phyloP scores from a whole-genome alignment of 2,329 filamentous ascomycete genomes.

The Ceratocystis papillata region DNA sequence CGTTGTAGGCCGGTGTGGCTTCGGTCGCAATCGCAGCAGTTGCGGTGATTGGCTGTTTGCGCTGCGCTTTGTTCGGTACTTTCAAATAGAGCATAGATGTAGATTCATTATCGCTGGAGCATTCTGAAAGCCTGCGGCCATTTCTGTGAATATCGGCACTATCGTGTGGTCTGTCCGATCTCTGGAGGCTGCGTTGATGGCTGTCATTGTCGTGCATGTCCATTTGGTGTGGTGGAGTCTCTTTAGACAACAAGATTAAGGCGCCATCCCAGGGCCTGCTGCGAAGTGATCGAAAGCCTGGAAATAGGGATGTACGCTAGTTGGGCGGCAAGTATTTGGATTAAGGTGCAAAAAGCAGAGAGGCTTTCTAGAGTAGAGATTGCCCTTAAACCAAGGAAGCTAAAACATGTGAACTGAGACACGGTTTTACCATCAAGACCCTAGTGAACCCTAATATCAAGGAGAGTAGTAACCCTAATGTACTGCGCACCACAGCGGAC shows the following conservation, averaged over 20 bases:
- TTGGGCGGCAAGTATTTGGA: neutral
- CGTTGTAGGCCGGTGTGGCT: neutral
- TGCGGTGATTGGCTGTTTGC: neutral
- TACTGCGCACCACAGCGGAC: no score
- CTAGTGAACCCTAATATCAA: no score
- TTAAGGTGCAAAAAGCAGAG: neutral
- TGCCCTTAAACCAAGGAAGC: neutral
- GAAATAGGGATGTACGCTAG: neutral
- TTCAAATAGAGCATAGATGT: neutral
- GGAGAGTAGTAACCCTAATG: no score
- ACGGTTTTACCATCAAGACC: neutral
- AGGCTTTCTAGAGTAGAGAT: neutral
- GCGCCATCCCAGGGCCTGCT: neutral
- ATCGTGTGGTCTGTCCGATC: slow-evolving; percentile 13
- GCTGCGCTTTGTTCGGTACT: neutral
- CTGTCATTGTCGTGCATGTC: slow-evolving; percentile 3
- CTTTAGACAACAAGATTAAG: neutral
- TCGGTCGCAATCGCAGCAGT: neutral
- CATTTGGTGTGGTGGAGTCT: slow-evolving; percentile 3
- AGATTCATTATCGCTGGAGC: neutral
- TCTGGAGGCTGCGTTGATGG: neutral
- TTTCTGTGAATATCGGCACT: slow-evolving; percentile 7
- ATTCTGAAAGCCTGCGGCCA: neutral
- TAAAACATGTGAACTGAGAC: slow-evolving; percentile 7
- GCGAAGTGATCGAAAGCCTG: neutral